Conservation (phyloP, 257 asterid genomes). For the Scutellaria barbata region DNA sequence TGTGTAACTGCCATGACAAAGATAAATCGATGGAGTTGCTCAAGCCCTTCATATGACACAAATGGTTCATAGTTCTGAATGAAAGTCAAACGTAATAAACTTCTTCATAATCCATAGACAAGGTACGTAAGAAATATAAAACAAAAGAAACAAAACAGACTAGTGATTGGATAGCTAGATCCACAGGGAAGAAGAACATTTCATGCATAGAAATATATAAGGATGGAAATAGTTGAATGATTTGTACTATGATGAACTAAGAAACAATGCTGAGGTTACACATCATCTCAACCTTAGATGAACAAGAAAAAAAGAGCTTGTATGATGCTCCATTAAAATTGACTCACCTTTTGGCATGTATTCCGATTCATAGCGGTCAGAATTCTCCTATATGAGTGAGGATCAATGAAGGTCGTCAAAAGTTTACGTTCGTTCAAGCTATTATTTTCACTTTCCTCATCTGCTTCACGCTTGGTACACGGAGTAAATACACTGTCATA, state of each 20-base stretch:
- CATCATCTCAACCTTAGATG: too few species aligned
- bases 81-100: not conserved
- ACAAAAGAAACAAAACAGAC: not conserved
- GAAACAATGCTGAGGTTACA: too few species aligned
- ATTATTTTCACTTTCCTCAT: constrained; percentile 51
- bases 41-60: constrained; percentile 97
- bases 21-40: constrained; percentile 96
- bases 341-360: constrained; percentile 74
- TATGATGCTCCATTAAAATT: constrained; percentile 19
- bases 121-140: not conserved
- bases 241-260: too few species aligned
- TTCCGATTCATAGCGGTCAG: constrained; percentile 64
- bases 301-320: not conserved
- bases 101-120: too few species aligned
- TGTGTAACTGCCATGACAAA: constrained; percentile 98
- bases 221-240: too few species aligned
- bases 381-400: constrained; percentile 58
- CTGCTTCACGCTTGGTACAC: constrained; percentile 64
- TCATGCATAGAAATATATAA: too few species aligned
- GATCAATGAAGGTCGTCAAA: constrained; percentile 51
- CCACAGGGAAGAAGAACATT: too few species aligned
- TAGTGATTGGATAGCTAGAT: too few species aligned
- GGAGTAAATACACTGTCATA: constrained; percentile 81
- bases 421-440: constrained; percentile 59
- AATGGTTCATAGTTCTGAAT: constrained; percentile 90